These are phyloP conservation scores for Trichoderma erinaceum DNA, from an alignment of 495 filamentous ascomycete species.

Conservation along the genomic window DNA sequence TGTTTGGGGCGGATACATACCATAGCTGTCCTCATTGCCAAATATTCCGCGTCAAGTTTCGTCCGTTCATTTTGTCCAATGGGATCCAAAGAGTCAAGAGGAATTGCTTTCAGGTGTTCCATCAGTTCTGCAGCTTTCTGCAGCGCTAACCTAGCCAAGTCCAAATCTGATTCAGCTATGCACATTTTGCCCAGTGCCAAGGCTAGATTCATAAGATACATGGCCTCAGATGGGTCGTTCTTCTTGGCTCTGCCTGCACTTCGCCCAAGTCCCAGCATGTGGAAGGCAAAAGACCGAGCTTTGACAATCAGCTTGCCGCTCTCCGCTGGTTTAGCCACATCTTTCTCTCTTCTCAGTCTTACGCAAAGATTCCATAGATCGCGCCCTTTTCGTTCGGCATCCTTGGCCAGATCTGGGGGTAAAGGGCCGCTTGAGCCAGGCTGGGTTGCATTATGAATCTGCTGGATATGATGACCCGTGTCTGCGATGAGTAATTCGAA, in stretches of 20 bases:
- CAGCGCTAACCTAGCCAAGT: slow-evolving; percentile 52
- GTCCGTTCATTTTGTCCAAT: slow-evolving; percentile 29
- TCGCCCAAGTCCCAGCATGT: slow-evolving; percentile 59
- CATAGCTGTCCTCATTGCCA: slow-evolving; percentile 59
- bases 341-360: slow-evolving; percentile 35
- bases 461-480: slow-evolving; percentile 4
- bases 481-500: slow-evolving; percentile 15
- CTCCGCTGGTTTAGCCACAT: background rate
- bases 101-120: slow-evolving; percentile 43
- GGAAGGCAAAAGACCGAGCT: slow-evolving; percentile 62
- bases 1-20: slow-evolving; percentile 38
- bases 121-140: slow-evolving; percentile 60
- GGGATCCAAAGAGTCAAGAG: slow-evolving; percentile 21
- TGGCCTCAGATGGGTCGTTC: background rate
- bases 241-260: slow-evolving; percentile 20
- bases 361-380: slow-evolving; percentile 65
- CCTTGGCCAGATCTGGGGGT: slow-evolving; percentile 27
- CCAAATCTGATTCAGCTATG: slow-evolving; percentile 47
- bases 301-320: slow-evolving; percentile 26
- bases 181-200: slow-evolving; percentile 15
- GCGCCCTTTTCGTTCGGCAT: slow-evolving; percentile 50
- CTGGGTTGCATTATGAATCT: slow-evolving; percentile 16
- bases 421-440: background rate
- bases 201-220: slow-evolving; percentile 13
- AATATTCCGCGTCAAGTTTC: slow-evolving; percentile 58